Conservation (phyloP, 2,329 filamentous ascomycete genomes). For the Ophiocordyceps robertsii region DNA sequence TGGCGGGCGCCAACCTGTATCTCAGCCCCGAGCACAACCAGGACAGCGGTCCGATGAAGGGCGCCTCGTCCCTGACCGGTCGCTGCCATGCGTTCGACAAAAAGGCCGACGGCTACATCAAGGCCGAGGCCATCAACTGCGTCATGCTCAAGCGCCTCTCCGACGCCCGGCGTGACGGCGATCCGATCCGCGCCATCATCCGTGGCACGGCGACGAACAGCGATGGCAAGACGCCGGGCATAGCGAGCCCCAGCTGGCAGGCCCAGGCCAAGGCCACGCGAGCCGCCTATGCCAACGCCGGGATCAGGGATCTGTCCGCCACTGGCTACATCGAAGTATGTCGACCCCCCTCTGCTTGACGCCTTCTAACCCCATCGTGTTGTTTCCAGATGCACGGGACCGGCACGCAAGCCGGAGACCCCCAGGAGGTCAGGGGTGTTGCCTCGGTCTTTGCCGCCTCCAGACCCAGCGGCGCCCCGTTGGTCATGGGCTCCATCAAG, state of each 20-base stretch:
- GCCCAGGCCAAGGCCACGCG: conserved; percentile 20
- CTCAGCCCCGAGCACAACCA: conserved; percentile 18
- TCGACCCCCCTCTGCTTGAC: too few relatives aligned
- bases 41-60: neutral
- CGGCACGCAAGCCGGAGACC: conserved; percentile 25
- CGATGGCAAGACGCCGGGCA: conserved; percentile 27
- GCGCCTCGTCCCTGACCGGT: conserved; percentile 16
- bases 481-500: conserved; percentile 22
- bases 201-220: conserved; percentile 20
- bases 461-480: conserved; percentile 15
- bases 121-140: conserved; percentile 32
- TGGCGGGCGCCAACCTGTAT: conserved; percentile 17
- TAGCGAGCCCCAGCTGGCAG: conserved; percentile 23
- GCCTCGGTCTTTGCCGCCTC: too few relatives aligned
- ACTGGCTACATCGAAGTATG: too few relatives aligned
- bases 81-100: conserved; percentile 24
- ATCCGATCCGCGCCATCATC: conserved; percentile 27
- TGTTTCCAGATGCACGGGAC: conserved; percentile 27
- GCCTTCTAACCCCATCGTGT: too few relatives aligned
- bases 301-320: conserved; percentile 8
- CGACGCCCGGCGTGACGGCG: conserved; percentile 30
- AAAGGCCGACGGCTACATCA: conserved; percentile 33
- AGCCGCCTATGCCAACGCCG: conserved; percentile 14
- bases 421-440: conserved; percentile 22
- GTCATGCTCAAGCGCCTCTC: conserved; percentile 32